Evolutionary conservation across 2,329 filamentous ascomycete genomes (phyloP).

Genomic region (Coniochaeta ligniaria): DNA sequence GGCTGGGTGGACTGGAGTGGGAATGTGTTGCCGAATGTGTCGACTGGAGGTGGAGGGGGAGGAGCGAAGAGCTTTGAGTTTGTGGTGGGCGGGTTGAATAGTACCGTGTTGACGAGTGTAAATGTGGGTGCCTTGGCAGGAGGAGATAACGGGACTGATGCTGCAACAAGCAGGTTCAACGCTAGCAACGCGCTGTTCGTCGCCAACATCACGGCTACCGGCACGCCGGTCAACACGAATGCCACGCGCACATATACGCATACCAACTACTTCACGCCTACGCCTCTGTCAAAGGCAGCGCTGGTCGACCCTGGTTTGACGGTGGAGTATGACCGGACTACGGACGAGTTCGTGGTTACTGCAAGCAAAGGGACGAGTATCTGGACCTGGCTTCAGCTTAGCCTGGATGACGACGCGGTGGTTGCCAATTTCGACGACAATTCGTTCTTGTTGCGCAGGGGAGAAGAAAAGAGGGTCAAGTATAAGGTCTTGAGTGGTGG

Average conservation of each 20-base stretch:
- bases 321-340: slow-evolving; percentile 12
- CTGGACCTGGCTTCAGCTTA: slow-evolving; percentile 46
- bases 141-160: not conserved
- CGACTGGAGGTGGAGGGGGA: slow-evolving; percentile 17
- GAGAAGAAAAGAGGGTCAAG: slow-evolving; percentile 33
- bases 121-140: slow-evolving; percentile 7
- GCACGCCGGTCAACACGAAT: slow-evolving; percentile 37
- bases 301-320: slow-evolving; percentile 41
- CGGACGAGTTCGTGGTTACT: slow-evolving; percentile 34
- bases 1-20: slow-evolving; percentile 46
- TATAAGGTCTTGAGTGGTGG: slow-evolving; percentile 38
- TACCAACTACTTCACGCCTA: slow-evolving; percentile 40
- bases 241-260: slow-evolving; percentile 35
- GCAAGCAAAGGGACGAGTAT: slow-evolving; percentile 40
- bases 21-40: slow-evolving; percentile 21
- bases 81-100: slow-evolving; percentile 42
- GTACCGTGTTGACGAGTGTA: slow-evolving; percentile 25
- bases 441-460: slow-evolving; percentile 39
- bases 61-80: slow-evolving; percentile 25
- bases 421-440: slow-evolving; percentile 46
- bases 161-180: not conserved
- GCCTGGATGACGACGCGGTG: slow-evolving; percentile 31
- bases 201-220: slow-evolving; percentile 31
- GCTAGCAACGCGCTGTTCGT: slow-evolving; percentile 22
- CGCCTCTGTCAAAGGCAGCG: slow-evolving; percentile 33